Conservation (phyloP, 2,329 filamentous ascomycete genomes). For the Apiospora arundinis region DNA sequence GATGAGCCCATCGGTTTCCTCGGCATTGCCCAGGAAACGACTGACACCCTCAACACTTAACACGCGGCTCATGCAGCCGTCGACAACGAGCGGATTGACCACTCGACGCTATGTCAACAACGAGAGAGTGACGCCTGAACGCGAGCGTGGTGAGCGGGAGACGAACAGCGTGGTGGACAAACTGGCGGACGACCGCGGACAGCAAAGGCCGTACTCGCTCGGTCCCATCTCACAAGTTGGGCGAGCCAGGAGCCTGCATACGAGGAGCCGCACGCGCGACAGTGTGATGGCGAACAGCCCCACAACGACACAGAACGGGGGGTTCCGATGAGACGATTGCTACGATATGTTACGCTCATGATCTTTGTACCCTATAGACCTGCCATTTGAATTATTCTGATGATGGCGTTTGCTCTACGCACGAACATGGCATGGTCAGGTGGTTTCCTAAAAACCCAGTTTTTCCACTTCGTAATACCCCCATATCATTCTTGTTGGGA, state of each 20-base stretch:
- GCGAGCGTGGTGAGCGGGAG: slow-evolving; percentile 47
- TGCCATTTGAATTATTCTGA: slow-evolving; percentile 34
- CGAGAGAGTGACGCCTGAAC: slow-evolving; percentile 43
- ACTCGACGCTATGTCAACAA: slow-evolving; percentile 58
- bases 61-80: slow-evolving; percentile 52
- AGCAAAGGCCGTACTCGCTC: slow-evolving; percentile 54
- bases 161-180: slow-evolving; percentile 44
- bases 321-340: slow-evolving; percentile 51
- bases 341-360: slow-evolving; percentile 41
- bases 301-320: slow-evolving; percentile 47
- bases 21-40: slow-evolving; percentile 60
- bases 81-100: slow-evolving; percentile 42
- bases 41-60: slow-evolving; percentile 56
- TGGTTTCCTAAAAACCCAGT: background rate
- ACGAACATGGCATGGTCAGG: background rate
- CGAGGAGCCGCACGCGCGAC: slow-evolving; percentile 50
- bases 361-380: slow-evolving; percentile 39
- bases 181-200: slow-evolving; percentile 48
- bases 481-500: slow-evolving; percentile 4
- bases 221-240: slow-evolving; percentile 49
- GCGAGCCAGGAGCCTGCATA: slow-evolving; percentile 52
- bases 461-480: slow-evolving; percentile 18
- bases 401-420: slow-evolving; percentile 29
- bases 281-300: slow-evolving; percentile 49
- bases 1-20: slow-evolving; percentile 41